These are phyloP conservation scores for Tilletia setariae DNA, from an alignment of 1,284 basidiomycete genomes.

Conservation along the genomic window DNA sequence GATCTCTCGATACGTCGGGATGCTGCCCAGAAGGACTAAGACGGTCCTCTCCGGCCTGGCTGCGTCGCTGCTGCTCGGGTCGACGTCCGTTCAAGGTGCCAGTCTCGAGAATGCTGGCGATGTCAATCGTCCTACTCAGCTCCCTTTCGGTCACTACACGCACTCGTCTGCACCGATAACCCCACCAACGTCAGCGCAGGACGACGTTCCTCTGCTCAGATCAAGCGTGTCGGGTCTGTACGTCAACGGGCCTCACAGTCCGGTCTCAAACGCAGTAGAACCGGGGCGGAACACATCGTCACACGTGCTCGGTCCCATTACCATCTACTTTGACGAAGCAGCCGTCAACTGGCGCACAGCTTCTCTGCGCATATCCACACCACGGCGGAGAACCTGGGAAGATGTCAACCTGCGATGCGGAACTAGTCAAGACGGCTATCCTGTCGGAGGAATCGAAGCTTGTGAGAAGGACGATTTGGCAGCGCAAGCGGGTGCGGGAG, in stretches of 20 bases:
- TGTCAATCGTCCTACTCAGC: too few species aligned
- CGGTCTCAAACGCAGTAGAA: neutral
- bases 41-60: too few species aligned
- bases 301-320: constrained; percentile 16
- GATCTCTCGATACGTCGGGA: too few species aligned
- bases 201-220: neutral
- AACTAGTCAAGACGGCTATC: neutral
- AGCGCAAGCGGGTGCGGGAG: neutral
- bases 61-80: too few species aligned
- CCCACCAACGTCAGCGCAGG: too few species aligned
- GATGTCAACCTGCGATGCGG: constrained; percentile 36
- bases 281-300: constrained; percentile 6
- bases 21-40: too few species aligned
- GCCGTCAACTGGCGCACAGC: constrained; percentile 20
- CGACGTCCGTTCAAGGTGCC: too few species aligned
- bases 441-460: constrained; percentile 30
- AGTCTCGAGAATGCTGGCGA: too few species aligned
- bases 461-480: constrained; percentile 31
- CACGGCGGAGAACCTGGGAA: constrained; percentile 24
- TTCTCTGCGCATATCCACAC: constrained; percentile 23
- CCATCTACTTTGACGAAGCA: constrained; percentile 29
- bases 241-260: neutral
- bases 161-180: too few species aligned
- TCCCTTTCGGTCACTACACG: too few species aligned
- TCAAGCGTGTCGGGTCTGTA: neutral